phyloP scores from a whole-genome alignment of 495 filamentous ascomycete species.

The Clohesyomyces aquaticus region DNA sequence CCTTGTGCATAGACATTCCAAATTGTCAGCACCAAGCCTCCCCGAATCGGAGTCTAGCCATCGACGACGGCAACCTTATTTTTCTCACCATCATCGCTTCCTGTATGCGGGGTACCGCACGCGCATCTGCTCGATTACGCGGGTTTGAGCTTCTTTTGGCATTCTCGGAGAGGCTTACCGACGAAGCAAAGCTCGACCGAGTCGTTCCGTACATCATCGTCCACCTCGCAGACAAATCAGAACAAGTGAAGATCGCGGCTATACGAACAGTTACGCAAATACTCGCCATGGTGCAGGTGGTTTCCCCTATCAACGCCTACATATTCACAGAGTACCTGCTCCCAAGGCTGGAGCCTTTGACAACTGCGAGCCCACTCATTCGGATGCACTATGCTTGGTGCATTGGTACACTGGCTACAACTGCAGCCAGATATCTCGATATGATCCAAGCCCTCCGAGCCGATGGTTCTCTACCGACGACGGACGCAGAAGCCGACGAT shows the following conservation, averaged over 20 bases:
- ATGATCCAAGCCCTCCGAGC: constrained; percentile 86
- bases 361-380: constrained; percentile 65
- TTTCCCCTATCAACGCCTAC: constrained; percentile 93
- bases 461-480: constrained; percentile 76
- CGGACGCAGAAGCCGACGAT: constrained; percentile 80
- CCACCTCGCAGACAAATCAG: constrained; percentile 76
- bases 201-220: constrained; percentile 87
- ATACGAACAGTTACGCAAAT: constrained; percentile 85
- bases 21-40: constrained; percentile 70
- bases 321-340: constrained; percentile 95
- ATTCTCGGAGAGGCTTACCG: constrained; percentile 87
- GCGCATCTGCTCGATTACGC: constrained; percentile 81
- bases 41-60: constrained; percentile 48
- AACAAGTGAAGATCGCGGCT: constrained; percentile 81
- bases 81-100: constrained; percentile 87
- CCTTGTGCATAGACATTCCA: constrained; percentile 87
- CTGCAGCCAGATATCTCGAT: constrained; percentile 80
- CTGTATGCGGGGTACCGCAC: constrained; percentile 84
- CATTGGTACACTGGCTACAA: constrained; percentile 88
- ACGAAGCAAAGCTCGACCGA: constrained; percentile 95
- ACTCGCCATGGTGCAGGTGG: constrained; percentile 80
- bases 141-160: constrained; percentile 93
- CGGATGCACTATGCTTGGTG: constrained; percentile 91
- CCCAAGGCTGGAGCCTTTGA: constrained; percentile 71
- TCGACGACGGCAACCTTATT: constrained; percentile 89